phyloP scores from a whole-genome alignment of 768 basidiomycete genomes.

The Lentinus brumalis region DNA sequence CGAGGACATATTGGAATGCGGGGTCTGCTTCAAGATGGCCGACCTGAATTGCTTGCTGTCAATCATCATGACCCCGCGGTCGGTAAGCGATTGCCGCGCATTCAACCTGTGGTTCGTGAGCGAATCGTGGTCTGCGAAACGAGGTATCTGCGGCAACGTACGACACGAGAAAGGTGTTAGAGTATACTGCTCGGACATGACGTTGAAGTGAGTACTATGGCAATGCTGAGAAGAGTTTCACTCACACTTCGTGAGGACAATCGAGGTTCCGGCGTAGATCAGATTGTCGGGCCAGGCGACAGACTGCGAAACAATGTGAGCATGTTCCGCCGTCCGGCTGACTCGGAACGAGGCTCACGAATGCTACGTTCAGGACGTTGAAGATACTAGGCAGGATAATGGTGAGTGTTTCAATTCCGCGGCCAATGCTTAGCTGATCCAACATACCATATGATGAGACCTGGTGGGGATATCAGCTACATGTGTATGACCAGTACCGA shows the following conservation, averaged over 20 bases:
- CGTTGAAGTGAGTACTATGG: background rate
- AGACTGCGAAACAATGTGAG: background rate
- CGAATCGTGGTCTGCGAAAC: too few species aligned
- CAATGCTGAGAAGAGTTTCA: background rate
- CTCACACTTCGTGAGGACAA: constrained; percentile 8
- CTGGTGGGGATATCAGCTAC: background rate
- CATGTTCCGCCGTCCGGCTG: background rate
- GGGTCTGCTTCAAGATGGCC: background rate
- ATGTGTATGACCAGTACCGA: background rate
- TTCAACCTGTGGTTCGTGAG: background rate
- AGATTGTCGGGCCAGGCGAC: background rate
- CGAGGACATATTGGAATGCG: too few species aligned
- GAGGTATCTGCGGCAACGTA: background rate
- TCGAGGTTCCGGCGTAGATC: constrained; percentile 5
- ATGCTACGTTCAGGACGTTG: constrained; percentile 6
- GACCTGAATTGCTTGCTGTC: background rate
- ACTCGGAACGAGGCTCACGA: background rate
- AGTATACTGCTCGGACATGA: background rate
- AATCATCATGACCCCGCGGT: background rate
- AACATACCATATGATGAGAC: constrained; percentile 1
- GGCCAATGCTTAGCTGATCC: too few species aligned
- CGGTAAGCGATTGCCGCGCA: background rate
- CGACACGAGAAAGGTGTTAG: constrained; percentile 5
- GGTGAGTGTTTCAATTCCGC: too few species aligned
- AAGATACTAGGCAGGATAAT: background rate